Evolutionary conservation across 495 filamentous ascomycete species (phyloP).

Genomic region (Pyrenopolyporus hunteri): DNA sequence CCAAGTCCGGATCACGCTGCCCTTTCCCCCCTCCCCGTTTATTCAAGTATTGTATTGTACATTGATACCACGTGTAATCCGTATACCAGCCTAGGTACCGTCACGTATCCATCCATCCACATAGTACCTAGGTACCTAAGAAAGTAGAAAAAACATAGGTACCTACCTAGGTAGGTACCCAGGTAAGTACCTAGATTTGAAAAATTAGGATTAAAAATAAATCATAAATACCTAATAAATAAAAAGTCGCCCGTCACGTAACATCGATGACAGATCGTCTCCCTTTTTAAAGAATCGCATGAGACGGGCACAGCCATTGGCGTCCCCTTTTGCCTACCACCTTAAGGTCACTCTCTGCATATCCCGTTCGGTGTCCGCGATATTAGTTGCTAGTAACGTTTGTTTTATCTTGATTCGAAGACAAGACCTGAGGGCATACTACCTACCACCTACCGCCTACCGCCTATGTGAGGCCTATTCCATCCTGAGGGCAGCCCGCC

Average conservation of each 20-base stretch:
- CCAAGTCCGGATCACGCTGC: neutral
- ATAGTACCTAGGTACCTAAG: neutral
- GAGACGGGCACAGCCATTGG: neutral
- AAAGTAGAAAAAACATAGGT: too few relatives aligned
- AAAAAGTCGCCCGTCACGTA: constrained; percentile 1
- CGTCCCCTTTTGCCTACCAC: neutral
- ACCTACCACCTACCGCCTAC: too few relatives aligned
- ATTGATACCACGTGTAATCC: constrained; percentile 8
- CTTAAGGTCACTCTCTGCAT: neutral
- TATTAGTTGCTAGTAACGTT: too few relatives aligned
- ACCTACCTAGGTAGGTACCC: too few relatives aligned
- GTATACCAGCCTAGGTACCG: neutral
- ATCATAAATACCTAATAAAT: neutral
- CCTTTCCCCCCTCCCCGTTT: neutral
- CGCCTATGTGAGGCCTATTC: neutral
- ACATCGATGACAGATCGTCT: neutral
- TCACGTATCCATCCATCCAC: neutral
- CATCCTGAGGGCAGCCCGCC: too few relatives aligned
- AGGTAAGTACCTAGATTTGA: too few relatives aligned
- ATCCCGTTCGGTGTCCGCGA: neutral
- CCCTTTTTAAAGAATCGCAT: too few relatives aligned
- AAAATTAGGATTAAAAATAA: neutral
- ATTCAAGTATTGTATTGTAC: neutral
- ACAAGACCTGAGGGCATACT: too few relatives aligned
- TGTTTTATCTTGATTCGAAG: neutral